Evolutionary conservation across 352 stramenopile species (phyloP), one percentile per base, ranked within the genome.

Genomic region (Pythium aristosporum): DNA sequence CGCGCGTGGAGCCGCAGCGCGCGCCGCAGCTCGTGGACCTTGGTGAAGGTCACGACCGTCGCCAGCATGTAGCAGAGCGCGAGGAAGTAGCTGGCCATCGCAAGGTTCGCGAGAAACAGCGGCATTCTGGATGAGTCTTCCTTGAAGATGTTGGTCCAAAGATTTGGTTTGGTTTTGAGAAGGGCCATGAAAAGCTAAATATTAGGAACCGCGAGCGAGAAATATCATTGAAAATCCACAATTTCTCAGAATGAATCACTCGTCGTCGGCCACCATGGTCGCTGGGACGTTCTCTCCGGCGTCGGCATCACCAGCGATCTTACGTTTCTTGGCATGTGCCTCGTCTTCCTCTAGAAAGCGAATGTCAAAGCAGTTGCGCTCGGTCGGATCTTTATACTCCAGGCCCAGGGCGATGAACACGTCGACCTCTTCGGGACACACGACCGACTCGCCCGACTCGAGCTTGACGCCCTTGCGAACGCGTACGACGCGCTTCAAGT

Each of bases 31-130:
- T 89, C 80, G 44, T 85, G 50, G 61, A 86, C 87, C 67, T 92
- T 92, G 58, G 81, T 93, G 37, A 85, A 65, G 8, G 82, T 89
- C 76, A 92, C 78, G 20, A 88, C 85, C 8, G 84, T 95, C 57
- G 80, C 76, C 28, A 95, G 72, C 61, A 89, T 87, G 72, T 95
- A 95, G 69, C 85, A 93, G 34, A 95, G 80, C 72, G 86, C 86
- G 69, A 95, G 72, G 61, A 95, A 95, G 72, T 92, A 95, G 76
- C 82, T 92, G 65, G 86, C 73, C 84, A 95, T 92, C 59, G 82
- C 86, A 67, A 95, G 69, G 69, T 92, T 92, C 49, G 80, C 85
- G n/a, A 95, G 81, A 72, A 95, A 95, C 25, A 95, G 79, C 79
- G 85, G 74, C 84, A 93, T 93, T 30, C 25, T 30, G 13, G 11